A percentile compares a stretch with the other conserved stretches of the same genome.
phyloP scores from a whole-genome alignment of 495 filamentous ascomycete species.

The Pseudoneurospora amorphoporcata region DNA sequence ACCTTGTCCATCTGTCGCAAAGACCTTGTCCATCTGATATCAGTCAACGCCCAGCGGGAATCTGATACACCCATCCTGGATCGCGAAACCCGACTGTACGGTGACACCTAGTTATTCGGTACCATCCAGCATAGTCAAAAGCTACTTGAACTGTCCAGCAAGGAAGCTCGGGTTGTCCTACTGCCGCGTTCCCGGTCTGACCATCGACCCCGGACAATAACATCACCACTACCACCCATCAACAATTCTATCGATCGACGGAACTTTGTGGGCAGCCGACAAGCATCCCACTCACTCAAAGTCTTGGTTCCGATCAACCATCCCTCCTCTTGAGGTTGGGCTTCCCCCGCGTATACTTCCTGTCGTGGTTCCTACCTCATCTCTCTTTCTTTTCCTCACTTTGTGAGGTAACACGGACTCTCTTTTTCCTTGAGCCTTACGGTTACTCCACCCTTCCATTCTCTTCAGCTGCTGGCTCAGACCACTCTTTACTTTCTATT shows the following conservation, averaged over 20 bases:
- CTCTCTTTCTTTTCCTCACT: constrained; percentile 13
- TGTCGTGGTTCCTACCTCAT: constrained; percentile 6
- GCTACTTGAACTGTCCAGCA: not conserved
- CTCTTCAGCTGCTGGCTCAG: constrained; percentile 48
- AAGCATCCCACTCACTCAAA: not conserved
- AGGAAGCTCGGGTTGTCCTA: not conserved
- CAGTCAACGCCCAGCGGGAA: constrained; percentile 6
- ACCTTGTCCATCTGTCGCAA: constrained; percentile 19
- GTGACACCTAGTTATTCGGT: not conserved
- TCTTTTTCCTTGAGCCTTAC: constrained; percentile 6
- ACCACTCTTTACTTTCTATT: constrained; percentile 38
- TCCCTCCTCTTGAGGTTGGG: not conserved
- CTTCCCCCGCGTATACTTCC: constrained; percentile 30
- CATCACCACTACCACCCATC: not conserved
- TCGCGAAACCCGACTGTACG: constrained; percentile 23
- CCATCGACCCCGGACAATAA: not conserved
- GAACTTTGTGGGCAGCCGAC: not conserved
- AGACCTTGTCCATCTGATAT: constrained; percentile 22
- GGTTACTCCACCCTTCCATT: constrained; percentile 19
- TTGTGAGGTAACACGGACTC: constrained; percentile 18
- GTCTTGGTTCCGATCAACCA: not conserved
- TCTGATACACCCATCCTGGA: constrained; percentile 29
- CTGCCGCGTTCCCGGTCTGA: not conserved
- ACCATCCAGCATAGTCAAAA: not conserved
- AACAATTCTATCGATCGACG: not conserved